Percentiles rank a stretch among this genome's conserved stretches.
Conservation (phyloP, 2,329 filamentous ascomycete genomes). For the Cordyceps farinosa region DNA sequence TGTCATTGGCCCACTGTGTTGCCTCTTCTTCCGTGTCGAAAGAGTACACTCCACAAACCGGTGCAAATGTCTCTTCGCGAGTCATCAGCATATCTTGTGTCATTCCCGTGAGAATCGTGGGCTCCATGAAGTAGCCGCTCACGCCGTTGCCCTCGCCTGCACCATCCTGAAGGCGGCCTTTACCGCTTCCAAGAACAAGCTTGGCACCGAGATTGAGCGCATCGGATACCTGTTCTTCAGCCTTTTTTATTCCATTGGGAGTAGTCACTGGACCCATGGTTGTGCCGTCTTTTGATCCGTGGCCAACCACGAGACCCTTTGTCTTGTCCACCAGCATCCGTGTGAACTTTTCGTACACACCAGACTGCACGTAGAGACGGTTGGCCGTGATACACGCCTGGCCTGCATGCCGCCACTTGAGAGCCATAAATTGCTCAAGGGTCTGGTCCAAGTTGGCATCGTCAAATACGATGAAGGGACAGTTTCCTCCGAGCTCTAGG, state of each 20-base stretch:
- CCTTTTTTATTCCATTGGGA: slow-evolving; percentile 32
- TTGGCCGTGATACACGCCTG: slow-evolving; percentile 69
- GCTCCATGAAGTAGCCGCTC: slow-evolving; percentile 61
- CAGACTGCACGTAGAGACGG: slow-evolving; percentile 56
- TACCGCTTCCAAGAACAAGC: slow-evolving; percentile 14
- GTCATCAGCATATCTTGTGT: slow-evolving; percentile 63
- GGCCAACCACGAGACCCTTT: slow-evolving; percentile 54
- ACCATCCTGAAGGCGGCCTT: slow-evolving; percentile 20
- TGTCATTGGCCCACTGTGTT: slow-evolving; percentile 59
- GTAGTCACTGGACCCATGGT: slow-evolving; percentile 37
- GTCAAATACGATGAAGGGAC: slow-evolving; percentile 61
- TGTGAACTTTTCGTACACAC: slow-evolving; percentile 60
- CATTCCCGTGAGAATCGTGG: slow-evolving; percentile 65
- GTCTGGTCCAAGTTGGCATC: slow-evolving; percentile 67
- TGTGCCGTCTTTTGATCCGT: slow-evolving; percentile 46
- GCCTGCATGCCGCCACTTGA: slow-evolving; percentile 69
- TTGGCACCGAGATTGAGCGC: slow-evolving; percentile 36
- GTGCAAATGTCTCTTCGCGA: slow-evolving; percentile 69
- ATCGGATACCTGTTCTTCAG: slow-evolving; percentile 52
- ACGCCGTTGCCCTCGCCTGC: slow-evolving; percentile 43
- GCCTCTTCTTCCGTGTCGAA: slow-evolving; percentile 70
- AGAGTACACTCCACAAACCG: slow-evolving; percentile 63
- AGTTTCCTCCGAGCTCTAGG: slow-evolving; percentile 69
- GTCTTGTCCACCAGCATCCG: slow-evolving; percentile 51
- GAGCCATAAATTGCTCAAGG: slow-evolving; percentile 56